Evolutionary conservation across 2,329 filamentous ascomycete genomes (phyloP), one percentile per base, ranked within the genome.

Genomic region (Aaosphaeria pasadenensis): DNA sequence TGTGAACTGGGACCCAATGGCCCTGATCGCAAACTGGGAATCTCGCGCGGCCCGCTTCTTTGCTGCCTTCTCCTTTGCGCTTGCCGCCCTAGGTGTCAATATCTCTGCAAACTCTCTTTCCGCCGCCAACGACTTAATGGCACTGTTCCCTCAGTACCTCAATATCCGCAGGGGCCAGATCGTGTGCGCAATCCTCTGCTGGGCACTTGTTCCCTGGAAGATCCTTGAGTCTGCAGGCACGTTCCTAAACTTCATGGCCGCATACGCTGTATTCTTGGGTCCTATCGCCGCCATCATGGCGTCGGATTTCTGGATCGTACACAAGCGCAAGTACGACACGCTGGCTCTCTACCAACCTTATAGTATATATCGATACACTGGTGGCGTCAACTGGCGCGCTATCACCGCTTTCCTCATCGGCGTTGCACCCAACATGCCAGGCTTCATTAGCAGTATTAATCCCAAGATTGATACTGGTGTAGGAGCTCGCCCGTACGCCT

Each of bases 251-350:
- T 88, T 88, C 67, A 85, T 89, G 78, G 75, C 78, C 39, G 84
- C 83, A 0, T 84, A 86, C 62, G 78, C 79, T 1, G 76, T 87
- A 36, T 87, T 88, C 67, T 71, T 87, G 0, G 83, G 81, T 0
- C 83, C 84, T 0, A 83, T 87, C 49, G 80, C 81, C 0, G 77
- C 77, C 1, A 81, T 86, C 53, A 78, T 85, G 69, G 71, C 77
- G 0, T 74, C 75, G 9, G 83, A 86, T 54, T 86, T 79, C 58
- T 85, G 81, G 80, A 58, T 83, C 39, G 65, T 85, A 6, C 78
- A 80, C 46, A 48, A 49, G 2, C 56, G 66, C 52, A 77, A 71
- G 59, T 77, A 79, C 57, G 76, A 78, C 63, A 75, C 72, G 2
- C 74, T 74, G 41, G 82, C 73, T 42, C 58, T 82, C 9, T 82